A percentile compares a stretch with the other conserved stretches of the same genome.
Conservation (phyloP, 805 yeast genomes). For the Myxozyma nipponensis region DNA sequence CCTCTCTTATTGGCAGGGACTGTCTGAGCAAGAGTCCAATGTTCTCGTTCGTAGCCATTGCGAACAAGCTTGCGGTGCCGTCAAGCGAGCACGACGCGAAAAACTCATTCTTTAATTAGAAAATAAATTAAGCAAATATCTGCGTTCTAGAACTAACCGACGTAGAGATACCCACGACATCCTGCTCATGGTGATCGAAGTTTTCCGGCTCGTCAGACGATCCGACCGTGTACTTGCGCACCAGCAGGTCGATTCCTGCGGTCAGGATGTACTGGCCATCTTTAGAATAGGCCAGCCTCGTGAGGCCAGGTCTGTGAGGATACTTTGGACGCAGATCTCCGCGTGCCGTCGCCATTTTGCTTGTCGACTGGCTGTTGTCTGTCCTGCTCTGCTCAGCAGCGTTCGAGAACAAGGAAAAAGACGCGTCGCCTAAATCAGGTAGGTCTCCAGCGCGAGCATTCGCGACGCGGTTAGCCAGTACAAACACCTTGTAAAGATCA, state of each 20-base stretch:
- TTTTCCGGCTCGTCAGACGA: slow-evolving; percentile 36
- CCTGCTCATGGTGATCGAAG: slow-evolving; percentile 31
- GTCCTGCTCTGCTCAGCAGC: no score
- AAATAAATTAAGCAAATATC: not conserved
- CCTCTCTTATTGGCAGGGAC: slow-evolving; percentile 36
- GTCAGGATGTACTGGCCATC: slow-evolving; percentile 37
- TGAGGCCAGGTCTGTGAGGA: slow-evolving; percentile 38
- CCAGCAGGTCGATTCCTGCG: slow-evolving; percentile 37
- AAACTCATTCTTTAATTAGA: slow-evolving; percentile 12
- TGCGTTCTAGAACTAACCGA: slow-evolving; percentile 11
- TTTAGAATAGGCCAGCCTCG: slow-evolving; percentile 35
- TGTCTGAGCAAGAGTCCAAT: slow-evolving; percentile 31
- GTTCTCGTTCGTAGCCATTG: slow-evolving; percentile 29
- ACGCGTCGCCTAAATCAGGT: no score
- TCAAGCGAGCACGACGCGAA: slow-evolving; percentile 46
- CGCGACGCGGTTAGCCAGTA: no score
- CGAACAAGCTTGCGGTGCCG: slow-evolving; percentile 39
- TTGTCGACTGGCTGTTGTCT: no score
- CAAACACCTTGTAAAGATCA: no score
- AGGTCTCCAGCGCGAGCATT: no score
- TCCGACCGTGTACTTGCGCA: slow-evolving; percentile 36
- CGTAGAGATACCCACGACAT: slow-evolving; percentile 32
- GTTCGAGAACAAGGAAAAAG: no score
- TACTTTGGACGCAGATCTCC: no score
- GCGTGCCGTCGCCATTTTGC: no score